Base-by-base conservation (phyloP, 192 early-diverging fungal genomes). In the Coemansia sp. region DNA sequence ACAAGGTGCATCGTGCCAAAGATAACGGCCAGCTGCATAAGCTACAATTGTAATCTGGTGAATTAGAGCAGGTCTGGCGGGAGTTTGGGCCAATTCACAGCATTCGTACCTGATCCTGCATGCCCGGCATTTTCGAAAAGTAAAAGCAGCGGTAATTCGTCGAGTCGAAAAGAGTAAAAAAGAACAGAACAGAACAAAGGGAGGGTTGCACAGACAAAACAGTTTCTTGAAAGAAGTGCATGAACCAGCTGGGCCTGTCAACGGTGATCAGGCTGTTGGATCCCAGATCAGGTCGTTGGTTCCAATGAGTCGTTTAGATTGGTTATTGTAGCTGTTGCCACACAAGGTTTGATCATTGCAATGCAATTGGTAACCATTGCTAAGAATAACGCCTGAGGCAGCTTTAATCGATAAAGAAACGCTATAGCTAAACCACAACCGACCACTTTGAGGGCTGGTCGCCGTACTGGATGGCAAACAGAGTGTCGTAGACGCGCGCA, bases 401-500 rank as follows among this genome's bases (percentile, higher is more conserved):
- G 21, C 5, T 8, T 8, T 35, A 8, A 35, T 35, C 6, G 32
- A 35, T 35, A 35, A 35, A 35, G 32, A 35, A 45, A 45, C 41
- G 41, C 41, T 45, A 45, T 48, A 29, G 70, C n/a, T 92, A 82
- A 15, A 94, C 85, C 47, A 95, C 86, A 12, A 96, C 91, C 41
- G 89, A 91, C 95, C 95, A 98, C 58, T 87, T 74, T 51, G 82
- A 75, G 47, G 90, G 86, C 12, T 86, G 75, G 54, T 94, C 93
- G 61, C 96, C 96, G 67, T 96, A 96, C 85, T 98, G 96, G 70
- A 98, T 95, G 53, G 87, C 90, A 87, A 92, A 85, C 55, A 98
- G 91, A 5, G 89, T 84, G 29, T 96, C 86, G 66, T 90, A 90
- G 70, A 98, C 82, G 52, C 89, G 84, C 63, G 78, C 87, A 22